Evolutionary conservation across 129 eudicot species (phyloP), one percentile per base, ranked within the genome.

Genomic region (Oenanthe sinensis): DNA sequence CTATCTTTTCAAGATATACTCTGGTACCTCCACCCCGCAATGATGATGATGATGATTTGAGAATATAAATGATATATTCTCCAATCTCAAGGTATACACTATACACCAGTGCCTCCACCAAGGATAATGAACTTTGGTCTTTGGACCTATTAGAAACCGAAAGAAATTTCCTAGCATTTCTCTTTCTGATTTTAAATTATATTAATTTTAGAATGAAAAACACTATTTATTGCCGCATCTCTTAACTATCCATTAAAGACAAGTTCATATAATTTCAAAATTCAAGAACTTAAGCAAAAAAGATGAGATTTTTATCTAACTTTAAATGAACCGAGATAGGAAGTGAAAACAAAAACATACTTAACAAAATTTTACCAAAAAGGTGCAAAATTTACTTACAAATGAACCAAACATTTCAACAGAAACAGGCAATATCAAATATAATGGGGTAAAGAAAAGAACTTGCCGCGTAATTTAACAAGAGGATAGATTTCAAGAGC

Each of bases 401-500:
- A n/a, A 60, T 4, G n/a, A n/a, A 10, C 68, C 12, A 8, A 60
- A 60, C 22, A 60, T 60, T n/a, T 10, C 6, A 3, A 60, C 0
- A 10, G 0, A 14, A 67, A 28, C 1, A 5, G 20, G 1, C 16
- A 42, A 71, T 16, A 30, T 16, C 6, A 36, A 22, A 20, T 11
- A 12, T 1, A 2, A 44, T 2, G 46, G 75, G 24, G 47, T 36
- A 17, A 44, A 42, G 33, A 26, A 28, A n/a, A 50, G 43, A 65
- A 65, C 71, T 62, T 85, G 81, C 98, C 98, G 79, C 84, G 80
- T 74, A 95, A 90, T 84, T 91, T 95, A 75, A 85, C 87, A 62
- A 90, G 97, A 76, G 98, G 97, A 45, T 95, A 95, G 70, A 91
- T 87, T 86, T 88, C 97, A 48, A 95, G 96, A 81, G 99, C 96